Conservation (phyloP, 192 early-diverging fungal genomes). For the Mortierella antarctica region DNA sequence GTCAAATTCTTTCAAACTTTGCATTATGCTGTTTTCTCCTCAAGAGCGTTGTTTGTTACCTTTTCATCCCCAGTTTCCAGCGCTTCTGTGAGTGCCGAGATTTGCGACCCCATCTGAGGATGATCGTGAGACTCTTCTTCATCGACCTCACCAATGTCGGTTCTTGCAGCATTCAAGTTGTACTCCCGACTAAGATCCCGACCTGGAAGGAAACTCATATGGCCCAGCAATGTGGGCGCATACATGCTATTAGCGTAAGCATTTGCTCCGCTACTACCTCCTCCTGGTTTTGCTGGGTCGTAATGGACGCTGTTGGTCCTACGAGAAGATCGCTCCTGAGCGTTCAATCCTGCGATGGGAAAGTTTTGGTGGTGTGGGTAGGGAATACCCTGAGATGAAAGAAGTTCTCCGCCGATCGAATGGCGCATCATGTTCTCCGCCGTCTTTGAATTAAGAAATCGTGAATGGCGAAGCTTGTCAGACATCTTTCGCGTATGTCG, state of each 20-base stretch:
- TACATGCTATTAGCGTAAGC: conserved; percentile 1
- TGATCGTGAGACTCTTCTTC: conserved; percentile 35
- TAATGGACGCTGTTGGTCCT: conserved; percentile 51
- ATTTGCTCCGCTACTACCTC: conserved; percentile 7
- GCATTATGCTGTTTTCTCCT: too few species aligned
- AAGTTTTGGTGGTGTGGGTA: conserved; percentile 34
- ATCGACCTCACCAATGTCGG: conserved; percentile 35
- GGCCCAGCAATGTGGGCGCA: conserved; percentile 40
- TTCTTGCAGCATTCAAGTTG: not conserved
- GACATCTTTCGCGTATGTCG: conserved; percentile 49
- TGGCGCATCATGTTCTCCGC: conserved; percentile 38
- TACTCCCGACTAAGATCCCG: conserved; percentile 23
- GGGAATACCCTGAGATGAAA: conserved; percentile 32
- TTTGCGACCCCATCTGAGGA: conserved; percentile 17
- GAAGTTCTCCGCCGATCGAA: conserved; percentile 43
- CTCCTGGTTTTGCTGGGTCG: conserved; percentile 22
- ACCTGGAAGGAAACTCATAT: conserved; percentile 30
- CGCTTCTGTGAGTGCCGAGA: conserved; percentile 22
- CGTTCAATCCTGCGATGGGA: not conserved
- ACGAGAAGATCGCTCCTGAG: conserved; percentile 27
- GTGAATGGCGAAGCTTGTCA: conserved; percentile 45
- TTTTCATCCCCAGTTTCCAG: conserved; percentile 33
- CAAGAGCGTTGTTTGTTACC: conserved; percentile 1
- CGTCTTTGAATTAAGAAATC: conserved; percentile 24
- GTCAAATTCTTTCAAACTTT: too few species aligned